Conservation (phyloP, 805 yeast genomes). For the Candida palmyrensis region DNA sequence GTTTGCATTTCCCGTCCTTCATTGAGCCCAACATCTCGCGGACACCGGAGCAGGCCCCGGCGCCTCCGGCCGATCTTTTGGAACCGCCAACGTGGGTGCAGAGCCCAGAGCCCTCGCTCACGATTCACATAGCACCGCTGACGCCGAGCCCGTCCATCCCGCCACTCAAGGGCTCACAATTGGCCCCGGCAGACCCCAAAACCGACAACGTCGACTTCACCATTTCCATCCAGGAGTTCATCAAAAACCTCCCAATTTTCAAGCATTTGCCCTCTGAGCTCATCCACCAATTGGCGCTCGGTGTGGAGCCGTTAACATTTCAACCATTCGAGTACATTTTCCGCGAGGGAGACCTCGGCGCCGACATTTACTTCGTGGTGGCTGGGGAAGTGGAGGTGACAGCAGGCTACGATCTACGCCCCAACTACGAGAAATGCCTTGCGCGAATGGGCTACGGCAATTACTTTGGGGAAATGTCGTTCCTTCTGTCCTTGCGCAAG, state of each 20-base stretch:
- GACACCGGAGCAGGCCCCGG: not conserved
- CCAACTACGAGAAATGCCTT: conserved; percentile 33
- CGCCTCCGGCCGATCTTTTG: not conserved
- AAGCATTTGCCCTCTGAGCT: conserved; percentile 51
- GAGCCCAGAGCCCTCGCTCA: not conserved
- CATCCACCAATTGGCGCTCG: conserved; percentile 59
- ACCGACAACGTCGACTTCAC: conserved; percentile 44
- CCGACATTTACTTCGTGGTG: conserved; percentile 63
- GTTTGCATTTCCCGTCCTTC: not conserved
- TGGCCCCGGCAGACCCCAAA: too few relatives aligned
- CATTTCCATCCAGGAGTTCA: conserved; percentile 52
- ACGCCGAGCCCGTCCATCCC: conserved; percentile 13
- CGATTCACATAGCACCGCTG: conserved; percentile 9
- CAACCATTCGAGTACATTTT: conserved; percentile 58
- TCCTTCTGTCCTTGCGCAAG: conserved; percentile 43
- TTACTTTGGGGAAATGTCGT: conserved; percentile 77
- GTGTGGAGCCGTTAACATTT: conserved; percentile 51
- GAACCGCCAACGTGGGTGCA: too few relatives aligned
- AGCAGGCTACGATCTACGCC: conserved; percentile 16
- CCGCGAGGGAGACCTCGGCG: conserved; percentile 53
- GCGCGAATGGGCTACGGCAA: conserved; percentile 61
- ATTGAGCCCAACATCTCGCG: not conserved
- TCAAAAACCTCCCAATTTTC: conserved; percentile 56
- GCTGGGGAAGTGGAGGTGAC: conserved; percentile 70
- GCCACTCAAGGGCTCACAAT: conserved; percentile 11